phyloP scores from a whole-genome alignment of 345 rosid species.

The Dipteronia sinensis region DNA sequence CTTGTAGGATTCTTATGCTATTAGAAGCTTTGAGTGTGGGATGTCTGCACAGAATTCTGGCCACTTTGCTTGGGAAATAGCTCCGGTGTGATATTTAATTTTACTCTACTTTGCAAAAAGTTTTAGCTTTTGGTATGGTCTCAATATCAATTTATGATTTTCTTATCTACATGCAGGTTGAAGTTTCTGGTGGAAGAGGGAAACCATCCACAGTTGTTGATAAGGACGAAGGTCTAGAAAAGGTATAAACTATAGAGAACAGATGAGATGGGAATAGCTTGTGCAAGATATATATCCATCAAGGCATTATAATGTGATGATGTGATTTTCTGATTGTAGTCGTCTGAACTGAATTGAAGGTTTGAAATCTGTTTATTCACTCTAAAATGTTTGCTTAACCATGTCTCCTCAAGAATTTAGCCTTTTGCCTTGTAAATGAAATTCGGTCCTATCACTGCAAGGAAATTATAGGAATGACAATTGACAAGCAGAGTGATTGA shows the following conservation, averaged over 20 bases:
- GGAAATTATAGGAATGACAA: background rate
- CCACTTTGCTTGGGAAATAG: conserved; percentile 84
- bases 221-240: conserved; percentile 82
- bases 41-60: conserved; percentile 71
- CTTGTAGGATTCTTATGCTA: conserved; percentile 81
- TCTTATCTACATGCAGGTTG: conserved; percentile 57
- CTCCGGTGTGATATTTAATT: conserved; percentile 49
- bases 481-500: background rate
- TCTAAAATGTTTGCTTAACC: background rate
- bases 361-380: background rate
- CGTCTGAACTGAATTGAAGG: background rate
- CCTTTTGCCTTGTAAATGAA: background rate
- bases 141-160: conserved; percentile 17
- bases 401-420: background rate
- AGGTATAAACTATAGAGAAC: conserved; percentile 47
- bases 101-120: conserved; percentile 12
- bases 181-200: conserved; percentile 83
- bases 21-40: conserved; percentile 84
- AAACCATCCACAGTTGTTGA: conserved; percentile 57
- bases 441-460: background rate
- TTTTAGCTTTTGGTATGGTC: background rate
- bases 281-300: background rate
- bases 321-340: background rate
- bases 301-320: background rate
- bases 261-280: background rate